phyloP scores from a whole-genome alignment of 2,329 filamentous ascomycete species.

The Raffaelea ambrosiae region DNA sequence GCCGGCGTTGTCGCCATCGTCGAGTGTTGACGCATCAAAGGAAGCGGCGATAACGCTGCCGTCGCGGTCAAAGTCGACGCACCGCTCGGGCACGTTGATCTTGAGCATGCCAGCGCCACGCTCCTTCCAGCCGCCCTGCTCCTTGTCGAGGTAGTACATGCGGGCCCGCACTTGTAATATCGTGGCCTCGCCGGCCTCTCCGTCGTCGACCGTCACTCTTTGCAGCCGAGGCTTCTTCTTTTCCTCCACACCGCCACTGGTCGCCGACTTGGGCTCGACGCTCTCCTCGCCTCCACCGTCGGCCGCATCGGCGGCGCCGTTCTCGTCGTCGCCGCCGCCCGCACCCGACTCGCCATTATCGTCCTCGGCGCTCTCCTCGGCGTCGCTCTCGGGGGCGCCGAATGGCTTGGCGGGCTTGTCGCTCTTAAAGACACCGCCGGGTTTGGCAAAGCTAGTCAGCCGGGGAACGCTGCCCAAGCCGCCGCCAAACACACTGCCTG shows the following conservation, averaged over 20 bases:
- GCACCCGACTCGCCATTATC: constrained; percentile 1
- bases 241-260: constrained; percentile 38
- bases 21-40: constrained; percentile 14
- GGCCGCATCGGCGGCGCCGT: constrained; percentile 28
- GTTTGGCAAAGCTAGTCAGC: constrained; percentile 63
- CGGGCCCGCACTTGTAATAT: constrained; percentile 57
- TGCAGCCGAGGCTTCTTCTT: constrained; percentile 60
- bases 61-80: constrained; percentile 43
- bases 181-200: constrained; percentile 75
- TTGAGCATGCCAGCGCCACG: constrained; percentile 77
- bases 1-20: constrained; percentile 12
- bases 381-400: constrained; percentile 63
- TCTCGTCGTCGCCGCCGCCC: constrained; percentile 34
- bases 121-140: constrained; percentile 75
- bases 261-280: constrained; percentile 22
- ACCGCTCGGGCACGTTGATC: constrained; percentile 62
- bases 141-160: constrained; percentile 69
- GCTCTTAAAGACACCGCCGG: constrained; percentile 42
- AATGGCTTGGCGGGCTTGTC: constrained; percentile 64
- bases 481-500: constrained; percentile 29
- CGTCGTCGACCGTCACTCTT: constrained; percentile 68
- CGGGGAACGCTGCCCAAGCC: constrained; percentile 39
- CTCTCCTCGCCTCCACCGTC: constrained; percentile 34
- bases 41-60: constrained; percentile 14
- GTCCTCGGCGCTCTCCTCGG: constrained; percentile 38